A percentile compares a stretch with the other conserved stretches of the same genome.
These are phyloP conservation scores for Metschnikowia shivogae DNA, from an alignment of 805 yeast genomes.

Conservation along the genomic window DNA sequence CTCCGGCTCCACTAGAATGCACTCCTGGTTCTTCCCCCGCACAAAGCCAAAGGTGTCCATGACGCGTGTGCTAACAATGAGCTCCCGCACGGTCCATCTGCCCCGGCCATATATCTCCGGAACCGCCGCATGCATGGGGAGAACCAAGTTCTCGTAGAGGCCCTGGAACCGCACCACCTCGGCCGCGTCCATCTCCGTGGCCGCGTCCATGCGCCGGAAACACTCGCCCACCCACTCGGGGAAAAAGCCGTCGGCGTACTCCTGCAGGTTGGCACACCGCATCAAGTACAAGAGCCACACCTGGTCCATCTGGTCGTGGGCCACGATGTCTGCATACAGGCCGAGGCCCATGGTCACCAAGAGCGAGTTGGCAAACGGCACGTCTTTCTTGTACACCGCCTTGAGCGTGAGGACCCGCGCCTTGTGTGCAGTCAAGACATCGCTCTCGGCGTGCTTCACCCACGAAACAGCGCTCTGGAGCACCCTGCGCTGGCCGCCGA, in stretches of 20 bases:
- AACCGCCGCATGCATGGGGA: slow-evolving; percentile 43
- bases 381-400: slow-evolving; percentile 52
- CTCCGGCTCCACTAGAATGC: slow-evolving; percentile 30
- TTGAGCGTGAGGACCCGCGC: slow-evolving; percentile 50
- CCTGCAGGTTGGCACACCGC: slow-evolving; percentile 47
- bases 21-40: slow-evolving; percentile 42
- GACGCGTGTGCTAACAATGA: slow-evolving; percentile 51
- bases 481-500: slow-evolving; percentile 45
- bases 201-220: slow-evolving; percentile 35
- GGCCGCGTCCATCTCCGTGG: slow-evolving; percentile 40
- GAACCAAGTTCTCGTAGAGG: slow-evolving; percentile 51
- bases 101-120: slow-evolving; percentile 56
- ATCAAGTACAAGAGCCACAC: slow-evolving; percentile 61
- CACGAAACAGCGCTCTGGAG: slow-evolving; percentile 44
- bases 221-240: slow-evolving; percentile 50
- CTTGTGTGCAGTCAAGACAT: slow-evolving; percentile 41
- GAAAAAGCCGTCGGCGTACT: slow-evolving; percentile 28
- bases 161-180: slow-evolving; percentile 54
- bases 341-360: slow-evolving; percentile 54
- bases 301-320: slow-evolving; percentile 50
- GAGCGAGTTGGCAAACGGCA: slow-evolving; percentile 49
- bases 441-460: slow-evolving; percentile 44
- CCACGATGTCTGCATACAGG: slow-evolving; percentile 48
- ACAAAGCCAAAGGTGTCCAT: slow-evolving; percentile 49
- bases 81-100: slow-evolving; percentile 44